Evolutionary conservation across 164 flowering plant species (phyloP), one percentile per base, ranked within the genome.

Genomic region (Aristolochia californica): DNA sequence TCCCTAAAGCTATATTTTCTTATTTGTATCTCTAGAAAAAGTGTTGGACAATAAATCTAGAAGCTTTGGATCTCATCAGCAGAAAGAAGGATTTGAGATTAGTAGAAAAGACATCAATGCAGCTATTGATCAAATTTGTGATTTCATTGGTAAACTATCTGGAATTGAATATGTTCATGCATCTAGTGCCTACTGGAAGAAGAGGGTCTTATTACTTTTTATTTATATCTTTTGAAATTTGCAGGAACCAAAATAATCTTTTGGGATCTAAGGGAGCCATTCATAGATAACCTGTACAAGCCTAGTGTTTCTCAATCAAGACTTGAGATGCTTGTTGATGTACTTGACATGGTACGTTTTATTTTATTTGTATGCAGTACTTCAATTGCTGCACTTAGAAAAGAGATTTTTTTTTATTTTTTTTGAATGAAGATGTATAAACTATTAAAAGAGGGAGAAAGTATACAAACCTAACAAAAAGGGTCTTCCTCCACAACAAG

Each of bases 21-120:
- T 3, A 52, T 23, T 24, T 40, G 28, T 20, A 17, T 58, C 21
- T 59, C 23, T 48, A 73, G 76, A 55, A 62, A 66, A 58, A 57
- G 58, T 83, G 58, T 22, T 69, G 25, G 79, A 74, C 63, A 83
- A 77, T 45, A 76, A 71, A 59, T 75, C 77, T 17, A 77, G 65
- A 73, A 78, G 83, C 62, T 78, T 62, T 61, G 47, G 49, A 14
- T 47, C 58, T 45, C n/a, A 23, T 23, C 14, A 16, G 23, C 76
- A 69, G 21, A 85, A 80, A 72, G 87, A 79, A 48, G 64, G 86
- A 58, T 88, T 94, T 78, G 95, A 80, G 72, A 90, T 95, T 45
- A 82, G 95, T 58, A 78, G 97, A 68, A 90, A 80, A 76, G 97
- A 85, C 62, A 76, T 88, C 22, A 94, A 94, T 76, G 87, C 95